Conservation (phyloP, 495 filamentous ascomycete genomes). For the Penicillium salamii region DNA sequence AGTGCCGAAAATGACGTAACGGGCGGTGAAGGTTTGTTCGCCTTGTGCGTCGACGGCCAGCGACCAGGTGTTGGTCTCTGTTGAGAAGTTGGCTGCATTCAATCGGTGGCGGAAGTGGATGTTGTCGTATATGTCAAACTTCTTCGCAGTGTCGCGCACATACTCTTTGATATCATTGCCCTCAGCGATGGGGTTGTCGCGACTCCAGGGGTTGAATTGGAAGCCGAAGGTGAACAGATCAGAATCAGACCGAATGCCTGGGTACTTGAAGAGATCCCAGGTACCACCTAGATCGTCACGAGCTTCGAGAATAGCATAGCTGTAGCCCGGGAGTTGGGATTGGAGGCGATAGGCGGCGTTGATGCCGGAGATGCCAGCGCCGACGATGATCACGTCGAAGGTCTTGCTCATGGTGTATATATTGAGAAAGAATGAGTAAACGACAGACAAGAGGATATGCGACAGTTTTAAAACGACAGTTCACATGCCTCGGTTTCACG, state of each 20-base stretch:
- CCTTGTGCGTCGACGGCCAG: slow-evolving; percentile 52
- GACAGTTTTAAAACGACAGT: not conserved
- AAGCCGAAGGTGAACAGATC: slow-evolving; percentile 68
- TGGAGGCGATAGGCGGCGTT: slow-evolving; percentile 72
- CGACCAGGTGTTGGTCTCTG: slow-evolving; percentile 57
- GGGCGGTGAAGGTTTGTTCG: slow-evolving; percentile 44
- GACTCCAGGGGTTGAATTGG: slow-evolving; percentile 64
- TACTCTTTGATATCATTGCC: slow-evolving; percentile 60
- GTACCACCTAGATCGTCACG: slow-evolving; percentile 63
- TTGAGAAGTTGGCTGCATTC: slow-evolving; percentile 56
- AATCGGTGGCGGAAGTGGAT: slow-evolving; percentile 61
- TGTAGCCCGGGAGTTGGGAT: slow-evolving; percentile 48
- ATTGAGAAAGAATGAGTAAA: no score
- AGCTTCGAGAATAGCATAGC: slow-evolving; percentile 61
- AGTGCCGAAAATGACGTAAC: slow-evolving; percentile 59
- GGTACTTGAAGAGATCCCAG: slow-evolving; percentile 71
- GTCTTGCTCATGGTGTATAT: not conserved
- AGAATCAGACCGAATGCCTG: slow-evolving; percentile 66
- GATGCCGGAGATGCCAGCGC: slow-evolving; percentile 74
- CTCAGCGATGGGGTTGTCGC: slow-evolving; percentile 56
- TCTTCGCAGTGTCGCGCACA: slow-evolving; percentile 54
- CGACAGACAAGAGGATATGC: no score
- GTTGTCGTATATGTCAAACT: slow-evolving; percentile 59
- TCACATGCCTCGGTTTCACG: slow-evolving; percentile 35
- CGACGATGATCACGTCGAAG: slow-evolving; percentile 66